Percentiles rank a stretch among this genome's conserved stretches.
Conservation (phyloP, 2,329 filamentous ascomycete genomes). For the Beauveria asiatica region DNA sequence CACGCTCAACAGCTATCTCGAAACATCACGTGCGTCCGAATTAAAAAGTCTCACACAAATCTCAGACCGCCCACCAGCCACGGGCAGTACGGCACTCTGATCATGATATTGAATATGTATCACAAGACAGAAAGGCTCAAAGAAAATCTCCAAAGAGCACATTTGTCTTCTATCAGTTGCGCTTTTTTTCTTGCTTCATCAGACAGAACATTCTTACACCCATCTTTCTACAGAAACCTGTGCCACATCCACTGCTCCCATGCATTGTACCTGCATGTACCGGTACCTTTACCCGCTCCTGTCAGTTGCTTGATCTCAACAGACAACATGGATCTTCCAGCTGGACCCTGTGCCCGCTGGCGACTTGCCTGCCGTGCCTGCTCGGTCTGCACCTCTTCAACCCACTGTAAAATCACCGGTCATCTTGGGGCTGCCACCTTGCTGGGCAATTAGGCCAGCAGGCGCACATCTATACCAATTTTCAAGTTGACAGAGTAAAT, state of each 20-base stretch:
- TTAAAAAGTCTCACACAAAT: background rate
- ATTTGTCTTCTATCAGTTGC: background rate
- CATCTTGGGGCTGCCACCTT: background rate
- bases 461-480: too few relatives aligned
- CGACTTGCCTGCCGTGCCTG: background rate
- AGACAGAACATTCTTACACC: too few relatives aligned
- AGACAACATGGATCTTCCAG: background rate
- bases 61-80: background rate
- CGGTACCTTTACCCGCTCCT: background rate
- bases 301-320: background rate
- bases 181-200: background rate
- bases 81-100: background rate
- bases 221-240: background rate
- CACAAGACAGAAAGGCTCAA: too few relatives aligned
- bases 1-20: background rate
- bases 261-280: constrained; percentile 6
- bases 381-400: too few relatives aligned
- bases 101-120: background rate
- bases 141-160: too few relatives aligned
- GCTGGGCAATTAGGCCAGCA: background rate
- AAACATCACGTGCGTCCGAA: background rate
- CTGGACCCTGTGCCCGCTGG: background rate
- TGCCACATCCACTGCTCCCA: background rate
- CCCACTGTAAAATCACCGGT: background rate
- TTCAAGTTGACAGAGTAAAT: too few relatives aligned